Conservation (phyloP, 106 monocot genomes). For the Agapanthus africanus region DNA sequence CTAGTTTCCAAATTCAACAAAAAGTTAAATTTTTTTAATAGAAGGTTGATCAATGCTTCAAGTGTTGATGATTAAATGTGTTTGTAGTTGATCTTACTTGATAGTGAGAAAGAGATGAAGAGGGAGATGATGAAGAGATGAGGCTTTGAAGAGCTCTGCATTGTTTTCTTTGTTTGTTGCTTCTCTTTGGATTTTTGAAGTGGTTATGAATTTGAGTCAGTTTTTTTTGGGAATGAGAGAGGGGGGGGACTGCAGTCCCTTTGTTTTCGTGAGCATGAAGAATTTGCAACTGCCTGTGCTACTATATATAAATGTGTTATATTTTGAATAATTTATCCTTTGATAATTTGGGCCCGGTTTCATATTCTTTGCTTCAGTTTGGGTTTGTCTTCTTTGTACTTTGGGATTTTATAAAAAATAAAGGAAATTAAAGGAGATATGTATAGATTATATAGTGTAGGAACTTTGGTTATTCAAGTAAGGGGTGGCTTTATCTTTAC, state of each 20-base stretch:
- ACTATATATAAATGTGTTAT: too few species aligned
- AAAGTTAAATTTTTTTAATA: too few species aligned
- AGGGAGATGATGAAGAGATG: slow-evolving; percentile 14
- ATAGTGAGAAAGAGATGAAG: slow-evolving; percentile 10
- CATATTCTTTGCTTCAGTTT: slow-evolving; percentile 7
- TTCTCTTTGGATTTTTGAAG: background rate
- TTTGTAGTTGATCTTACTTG: slow-evolving; percentile 12
- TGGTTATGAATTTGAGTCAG: background rate
- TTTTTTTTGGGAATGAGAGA: background rate
- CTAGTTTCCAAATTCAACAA: too few species aligned
- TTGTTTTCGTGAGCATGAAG: slow-evolving; percentile 1
- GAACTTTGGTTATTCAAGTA: background rate
- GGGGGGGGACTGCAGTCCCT: background rate
- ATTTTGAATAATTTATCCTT: too few species aligned
- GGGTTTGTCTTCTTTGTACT: background rate
- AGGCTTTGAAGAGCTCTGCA: slow-evolving; percentile 4
- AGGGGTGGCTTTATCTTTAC: background rate
- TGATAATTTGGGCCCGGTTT: background rate
- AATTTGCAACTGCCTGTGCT: background rate
- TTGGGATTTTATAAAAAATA: too few species aligned
- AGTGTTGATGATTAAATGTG: background rate
- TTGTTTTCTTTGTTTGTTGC: background rate
- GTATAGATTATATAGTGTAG: background rate
- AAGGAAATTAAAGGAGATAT: background rate
- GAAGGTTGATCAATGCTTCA: too few species aligned